Conservation (phyloP, 768 basidiomycete genomes). For the Ramaria sp. region DNA sequence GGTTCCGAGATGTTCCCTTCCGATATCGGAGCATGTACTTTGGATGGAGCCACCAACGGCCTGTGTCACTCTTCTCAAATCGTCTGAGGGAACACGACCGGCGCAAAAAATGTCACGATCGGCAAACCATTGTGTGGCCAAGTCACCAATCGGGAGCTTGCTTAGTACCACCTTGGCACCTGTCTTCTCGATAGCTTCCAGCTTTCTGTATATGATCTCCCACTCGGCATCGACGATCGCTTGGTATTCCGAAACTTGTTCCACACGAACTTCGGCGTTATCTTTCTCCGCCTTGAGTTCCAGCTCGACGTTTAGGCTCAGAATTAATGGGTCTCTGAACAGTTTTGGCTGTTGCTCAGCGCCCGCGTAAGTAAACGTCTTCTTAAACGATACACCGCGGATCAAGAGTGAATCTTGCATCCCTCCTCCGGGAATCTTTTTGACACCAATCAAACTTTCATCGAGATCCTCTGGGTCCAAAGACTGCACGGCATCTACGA, state of each 20-base stretch:
- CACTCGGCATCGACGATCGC: slow-evolving; percentile 99
- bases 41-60: slow-evolving; percentile 93
- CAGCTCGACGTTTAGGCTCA: slow-evolving; percentile 94
- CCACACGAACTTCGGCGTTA: slow-evolving; percentile 96
- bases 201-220: slow-evolving; percentile 98
- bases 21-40: slow-evolving; percentile 90
- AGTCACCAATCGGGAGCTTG: slow-evolving; percentile 95
- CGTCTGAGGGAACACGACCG: slow-evolving; percentile 83
- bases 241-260: slow-evolving; percentile 95
- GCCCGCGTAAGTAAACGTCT: slow-evolving; percentile 98
- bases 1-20: slow-evolving; percentile 82
- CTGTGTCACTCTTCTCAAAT: slow-evolving; percentile 88
- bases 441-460: slow-evolving; percentile 92
- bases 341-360: slow-evolving; percentile 98
- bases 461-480: slow-evolving; percentile 91
- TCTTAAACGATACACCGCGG: slow-evolving; percentile 93
- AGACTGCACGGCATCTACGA: slow-evolving; percentile 90
- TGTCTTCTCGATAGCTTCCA: slow-evolving; percentile 90
- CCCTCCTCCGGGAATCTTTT: slow-evolving; percentile 95
- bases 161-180: slow-evolving; percentile 97
- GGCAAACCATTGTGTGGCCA: slow-evolving; percentile 99
- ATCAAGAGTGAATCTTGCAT: slow-evolving; percentile 93
- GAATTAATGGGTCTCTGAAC: slow-evolving; percentile 79
- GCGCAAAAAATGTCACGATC: slow-evolving; percentile 99
- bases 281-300: slow-evolving; percentile 99